Conservation (phyloP, 2,329 filamentous ascomycete species). For the Epichloe gansuensis region DNA sequence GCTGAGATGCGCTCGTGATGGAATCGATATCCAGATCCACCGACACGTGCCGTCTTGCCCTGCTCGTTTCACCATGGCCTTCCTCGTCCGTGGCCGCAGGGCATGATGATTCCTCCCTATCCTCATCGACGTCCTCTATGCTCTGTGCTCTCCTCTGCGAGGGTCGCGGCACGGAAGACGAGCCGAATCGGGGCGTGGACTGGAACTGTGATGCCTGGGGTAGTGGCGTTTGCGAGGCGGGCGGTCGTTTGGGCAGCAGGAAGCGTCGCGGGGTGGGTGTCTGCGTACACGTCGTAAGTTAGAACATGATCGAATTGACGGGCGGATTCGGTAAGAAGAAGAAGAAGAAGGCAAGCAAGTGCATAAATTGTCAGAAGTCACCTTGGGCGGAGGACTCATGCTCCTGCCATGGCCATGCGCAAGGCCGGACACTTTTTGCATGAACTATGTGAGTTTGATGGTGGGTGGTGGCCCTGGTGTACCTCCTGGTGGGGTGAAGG, state of each 20-base stretch:
- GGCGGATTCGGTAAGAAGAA: background rate
- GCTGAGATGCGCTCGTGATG: background rate
- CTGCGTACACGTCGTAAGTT: conserved; percentile 10
- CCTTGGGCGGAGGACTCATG: conserved; percentile 3
- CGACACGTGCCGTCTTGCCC: background rate
- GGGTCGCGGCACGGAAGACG: conserved; percentile 18
- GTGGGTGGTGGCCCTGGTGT: background rate
- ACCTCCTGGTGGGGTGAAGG: background rate
- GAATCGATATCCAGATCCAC: background rate
- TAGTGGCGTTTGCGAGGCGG: conserved; percentile 19
- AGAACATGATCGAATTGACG: background rate
- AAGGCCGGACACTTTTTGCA: background rate
- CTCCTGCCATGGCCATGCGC: background rate
- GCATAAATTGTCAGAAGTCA: background rate
- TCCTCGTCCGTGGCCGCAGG: background rate
- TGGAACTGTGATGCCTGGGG: conserved; percentile 19
- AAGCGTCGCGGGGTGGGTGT: conserved; percentile 28
- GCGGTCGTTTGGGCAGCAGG: conserved; percentile 22
- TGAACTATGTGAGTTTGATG: no score
- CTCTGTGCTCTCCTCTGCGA: conserved; percentile 16
- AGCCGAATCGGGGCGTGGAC: conserved; percentile 26
- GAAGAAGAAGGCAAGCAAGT: background rate
- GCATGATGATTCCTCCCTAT: conserved; percentile 5
- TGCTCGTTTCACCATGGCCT: background rate
- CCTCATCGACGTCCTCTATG: conserved; percentile 23